Conservation (phyloP, 2,329 filamentous ascomycete species). For the Nothophoma quercina region DNA sequence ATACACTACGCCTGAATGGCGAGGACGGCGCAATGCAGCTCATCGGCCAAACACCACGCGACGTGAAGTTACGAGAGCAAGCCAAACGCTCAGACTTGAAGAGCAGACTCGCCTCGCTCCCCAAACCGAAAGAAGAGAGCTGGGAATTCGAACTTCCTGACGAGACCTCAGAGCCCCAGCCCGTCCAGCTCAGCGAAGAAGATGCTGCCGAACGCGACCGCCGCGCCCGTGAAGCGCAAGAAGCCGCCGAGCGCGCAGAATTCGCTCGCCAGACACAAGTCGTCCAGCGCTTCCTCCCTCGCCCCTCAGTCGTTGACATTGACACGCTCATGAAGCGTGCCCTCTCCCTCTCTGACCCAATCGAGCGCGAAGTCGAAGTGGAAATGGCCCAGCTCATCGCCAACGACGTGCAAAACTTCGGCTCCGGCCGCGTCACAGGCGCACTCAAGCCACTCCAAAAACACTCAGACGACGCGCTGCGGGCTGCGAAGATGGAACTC, state of each 20-base stretch:
- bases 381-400: conserved; percentile 84
- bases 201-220: conserved; percentile 78
- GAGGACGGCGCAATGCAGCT: conserved; percentile 69
- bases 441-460: conserved; percentile 65
- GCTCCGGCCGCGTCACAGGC: conserved; percentile 70
- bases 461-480: conserved; percentile 75
- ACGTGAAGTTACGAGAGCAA: conserved; percentile 75
- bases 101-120: conserved; percentile 78
- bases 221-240: conserved; percentile 66
- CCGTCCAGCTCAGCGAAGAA: conserved; percentile 66
- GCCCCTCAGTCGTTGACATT: conserved; percentile 77
- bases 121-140: conserved; percentile 90
- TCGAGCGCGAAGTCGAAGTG: conserved; percentile 73
- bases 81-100: conserved; percentile 73
- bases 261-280: conserved; percentile 87
- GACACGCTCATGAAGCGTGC: conserved; percentile 71
- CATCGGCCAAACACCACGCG: conserved; percentile 77
- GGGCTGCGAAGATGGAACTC: conserved; percentile 79
- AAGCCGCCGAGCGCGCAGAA: conserved; percentile 73
- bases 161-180: conserved; percentile 70
- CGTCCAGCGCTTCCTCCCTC: conserved; percentile 83
- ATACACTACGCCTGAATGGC: conserved; percentile 83
- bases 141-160: conserved; percentile 94
- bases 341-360: conserved; percentile 66
- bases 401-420: conserved; percentile 80